Conservation (phyloP, 2,329 filamentous ascomycete genomes). For the Exophiala mesophila region DNA sequence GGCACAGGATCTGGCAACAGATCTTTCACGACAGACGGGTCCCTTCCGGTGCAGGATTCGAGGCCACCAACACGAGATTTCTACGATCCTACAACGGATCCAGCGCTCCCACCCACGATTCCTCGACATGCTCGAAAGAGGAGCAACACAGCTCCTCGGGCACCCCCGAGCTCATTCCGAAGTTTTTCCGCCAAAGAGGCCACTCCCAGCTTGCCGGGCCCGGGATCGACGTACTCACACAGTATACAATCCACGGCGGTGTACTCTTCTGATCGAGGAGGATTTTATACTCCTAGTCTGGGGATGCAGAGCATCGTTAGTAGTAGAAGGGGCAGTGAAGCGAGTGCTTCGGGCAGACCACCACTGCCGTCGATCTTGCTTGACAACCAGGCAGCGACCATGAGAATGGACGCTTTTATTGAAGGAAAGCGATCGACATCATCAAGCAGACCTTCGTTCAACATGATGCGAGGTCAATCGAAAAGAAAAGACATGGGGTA, state of each 20-base stretch:
- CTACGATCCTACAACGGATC: conserved; percentile 36
- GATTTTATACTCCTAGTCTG: conserved; percentile 22
- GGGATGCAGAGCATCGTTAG: conserved; percentile 41
- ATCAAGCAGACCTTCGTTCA: conserved; percentile 25
- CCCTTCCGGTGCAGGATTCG: conserved; percentile 28
- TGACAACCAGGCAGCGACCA: conserved; percentile 47
- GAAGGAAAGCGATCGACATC: conserved; percentile 34
- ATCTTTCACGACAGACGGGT: conserved; percentile 33
- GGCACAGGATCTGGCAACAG: conserved; percentile 35
- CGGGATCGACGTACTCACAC: conserved; percentile 22
- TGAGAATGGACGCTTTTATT: conserved; percentile 97
- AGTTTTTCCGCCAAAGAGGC: conserved; percentile 61
- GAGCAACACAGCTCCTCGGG: conserved; percentile 77
- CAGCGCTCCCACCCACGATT: conserved; percentile 48
- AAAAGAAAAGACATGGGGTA: conserved; percentile 29
- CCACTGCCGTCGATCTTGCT: conserved; percentile 61
- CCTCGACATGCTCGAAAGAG: conserved; percentile 73
- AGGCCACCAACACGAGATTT: conserved; percentile 24
- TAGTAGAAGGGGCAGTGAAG: conserved; percentile 39
- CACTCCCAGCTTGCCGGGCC: conserved; percentile 20
- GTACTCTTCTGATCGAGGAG: conserved; percentile 21
- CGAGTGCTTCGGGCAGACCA: conserved; percentile 51
- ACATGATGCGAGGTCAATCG: conserved; percentile 11
- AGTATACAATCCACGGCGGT: conserved; percentile 23
- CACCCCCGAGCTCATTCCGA: conserved; percentile 67